phyloP scores from a whole-genome alignment of 164 flowering plant genomes.

The Brasenia schreberi region DNA sequence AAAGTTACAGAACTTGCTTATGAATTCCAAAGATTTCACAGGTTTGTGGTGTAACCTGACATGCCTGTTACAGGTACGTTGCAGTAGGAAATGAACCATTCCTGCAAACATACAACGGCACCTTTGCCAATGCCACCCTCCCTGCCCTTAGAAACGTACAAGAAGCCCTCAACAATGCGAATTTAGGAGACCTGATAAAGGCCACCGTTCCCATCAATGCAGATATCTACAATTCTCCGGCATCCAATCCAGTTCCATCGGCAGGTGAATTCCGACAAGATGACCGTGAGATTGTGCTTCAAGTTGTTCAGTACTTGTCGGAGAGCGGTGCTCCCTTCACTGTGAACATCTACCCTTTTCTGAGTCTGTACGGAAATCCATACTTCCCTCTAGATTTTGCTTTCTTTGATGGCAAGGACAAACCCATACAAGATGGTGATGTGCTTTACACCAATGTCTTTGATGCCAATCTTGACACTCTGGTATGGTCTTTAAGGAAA shows the following conservation, averaged over 20 bases:
- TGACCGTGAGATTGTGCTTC: constrained; percentile 35
- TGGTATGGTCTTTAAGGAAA: constrained; percentile 40
- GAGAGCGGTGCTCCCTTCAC: constrained; percentile 58
- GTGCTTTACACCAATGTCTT: constrained; percentile 59
- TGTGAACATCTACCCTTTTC: constrained; percentile 91
- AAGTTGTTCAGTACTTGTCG: constrained; percentile 42
- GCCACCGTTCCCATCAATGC: constrained; percentile 81
- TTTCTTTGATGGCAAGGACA: constrained; percentile 55
- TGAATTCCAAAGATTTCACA: no score
- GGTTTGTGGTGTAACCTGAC: no score
- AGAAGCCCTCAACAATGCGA: constrained; percentile 45
- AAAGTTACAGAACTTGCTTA: no score
- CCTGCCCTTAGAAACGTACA: constrained; percentile 73
- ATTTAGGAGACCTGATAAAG: constrained; percentile 30
- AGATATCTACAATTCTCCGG: constrained; percentile 62
- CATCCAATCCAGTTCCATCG: constrained; percentile 67
- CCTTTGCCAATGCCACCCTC: constrained; percentile 30
- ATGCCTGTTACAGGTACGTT: constrained; percentile 46
- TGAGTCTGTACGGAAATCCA: constrained; percentile 54
- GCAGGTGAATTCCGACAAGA: constrained; percentile 77
- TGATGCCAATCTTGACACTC: constrained; percentile 86
- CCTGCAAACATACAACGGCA: constrained; percentile 54
- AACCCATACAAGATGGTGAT: constrained; percentile 42
- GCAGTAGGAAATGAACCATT: constrained; percentile 92
- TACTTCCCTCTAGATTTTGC: constrained; percentile 84